Percentiles rank a stretch among this genome's conserved stretches.
Evolutionary conservation across 1,139 yeast genomes (phyloP).

Genomic region (Kurtzmaniella natalensis): DNA sequence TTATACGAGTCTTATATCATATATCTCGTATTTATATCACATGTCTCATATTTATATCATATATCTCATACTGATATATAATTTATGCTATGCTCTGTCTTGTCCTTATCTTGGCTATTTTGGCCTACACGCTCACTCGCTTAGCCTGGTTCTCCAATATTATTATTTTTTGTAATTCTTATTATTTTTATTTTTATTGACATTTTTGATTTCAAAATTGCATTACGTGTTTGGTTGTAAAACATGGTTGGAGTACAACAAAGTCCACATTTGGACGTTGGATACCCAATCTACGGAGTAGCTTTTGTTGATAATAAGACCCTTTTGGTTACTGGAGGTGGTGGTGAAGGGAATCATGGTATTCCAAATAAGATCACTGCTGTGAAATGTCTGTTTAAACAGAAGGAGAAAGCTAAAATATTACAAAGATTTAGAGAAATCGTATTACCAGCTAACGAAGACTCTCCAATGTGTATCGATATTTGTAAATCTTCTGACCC

Average conservation of each 20-base stretch:
- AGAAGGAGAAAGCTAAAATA: constrained; percentile 44
- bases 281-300: constrained; percentile 81
- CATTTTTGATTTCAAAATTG: neutral
- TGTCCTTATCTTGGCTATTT: too few species aligned
- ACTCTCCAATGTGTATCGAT: constrained; percentile 72
- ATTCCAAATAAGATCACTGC: constrained; percentile 84
- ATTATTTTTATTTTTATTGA: neutral
- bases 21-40: too few species aligned
- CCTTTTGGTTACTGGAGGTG: constrained; percentile 83
- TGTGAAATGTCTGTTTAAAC: constrained; percentile 52
- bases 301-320: constrained; percentile 60
- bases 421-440: constrained; percentile 63
- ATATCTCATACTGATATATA: too few species aligned
- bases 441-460: constrained; percentile 57
- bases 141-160: too few species aligned
- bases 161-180: too few species aligned
- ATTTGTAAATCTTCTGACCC: constrained; percentile 21
- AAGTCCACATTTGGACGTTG: constrained; percentile 48
- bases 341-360: constrained; percentile 89
- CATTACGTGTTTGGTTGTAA: neutral
- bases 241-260: constrained; percentile 29
- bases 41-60: too few species aligned
- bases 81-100: too few species aligned
- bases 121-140: too few species aligned
- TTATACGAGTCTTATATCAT: too few species aligned